These are phyloP conservation scores for Blastomyces parvus DNA, from an alignment of 2,329 filamentous ascomycete genomes.

Conservation along the genomic window DNA sequence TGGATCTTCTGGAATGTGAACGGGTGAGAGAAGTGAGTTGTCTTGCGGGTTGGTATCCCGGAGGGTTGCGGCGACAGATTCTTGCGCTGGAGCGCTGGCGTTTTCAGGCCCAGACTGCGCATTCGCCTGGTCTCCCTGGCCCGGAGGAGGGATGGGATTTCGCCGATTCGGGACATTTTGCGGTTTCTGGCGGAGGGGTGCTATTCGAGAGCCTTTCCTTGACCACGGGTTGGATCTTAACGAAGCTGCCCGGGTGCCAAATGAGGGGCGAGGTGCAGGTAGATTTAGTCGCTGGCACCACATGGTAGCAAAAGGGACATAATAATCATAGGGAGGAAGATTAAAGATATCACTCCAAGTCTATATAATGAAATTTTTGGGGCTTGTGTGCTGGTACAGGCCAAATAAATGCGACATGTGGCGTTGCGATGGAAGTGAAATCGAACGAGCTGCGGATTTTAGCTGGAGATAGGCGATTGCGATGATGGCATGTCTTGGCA, in stretches of 20 bases:
- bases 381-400: background rate
- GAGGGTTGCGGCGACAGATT: slow-evolving; percentile 27
- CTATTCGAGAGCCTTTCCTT: background rate
- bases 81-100: slow-evolving; percentile 7
- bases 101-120: background rate
- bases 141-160: background rate
- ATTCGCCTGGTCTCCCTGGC: background rate
- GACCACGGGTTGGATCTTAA: slow-evolving; percentile 10
- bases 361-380: background rate
- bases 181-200: background rate
- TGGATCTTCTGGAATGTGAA: slow-evolving; percentile 53
- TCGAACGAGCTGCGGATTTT: background rate
- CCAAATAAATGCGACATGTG: background rate
- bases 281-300: background rate
- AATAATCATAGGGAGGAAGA: background rate
- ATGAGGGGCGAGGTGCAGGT: background rate
- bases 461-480: background rate
- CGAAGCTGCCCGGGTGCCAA: background rate
- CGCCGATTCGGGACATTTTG: background rate
- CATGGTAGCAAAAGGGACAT: background rate
- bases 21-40: slow-evolving; percentile 48
- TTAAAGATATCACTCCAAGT: background rate
- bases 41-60: slow-evolving; percentile 37
- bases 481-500: no score
- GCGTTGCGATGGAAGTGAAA: background rate